Evolutionary conservation across 331 rosid genomes (phyloP), one percentile per base, ranked within the genome.

Genomic region (Pyracantha coccinea): DNA sequence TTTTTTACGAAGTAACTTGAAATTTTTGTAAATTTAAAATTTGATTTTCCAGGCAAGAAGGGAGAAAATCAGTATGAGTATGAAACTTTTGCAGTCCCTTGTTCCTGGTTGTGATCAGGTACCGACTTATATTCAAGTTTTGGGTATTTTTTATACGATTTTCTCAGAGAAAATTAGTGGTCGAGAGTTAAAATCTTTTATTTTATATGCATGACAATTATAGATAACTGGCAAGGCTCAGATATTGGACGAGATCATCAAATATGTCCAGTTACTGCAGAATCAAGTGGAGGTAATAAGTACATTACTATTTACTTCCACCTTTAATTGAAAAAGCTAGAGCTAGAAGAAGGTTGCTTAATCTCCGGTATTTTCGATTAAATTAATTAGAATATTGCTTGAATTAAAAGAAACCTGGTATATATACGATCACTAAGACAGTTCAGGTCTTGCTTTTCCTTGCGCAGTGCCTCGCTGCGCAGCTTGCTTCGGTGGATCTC

Each of bases 51-150:
- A 75, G 75, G 80, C 75, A 60, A 77, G 80, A 69, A 77, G 75
- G 2, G 80, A 64, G 71, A 60, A 60, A 47, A 77, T 77, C 31
- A 25, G 75, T 14, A 8, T 3, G 75, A 77, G 80, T 16, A 61
- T 69, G 74, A 61, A 59, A 21, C 33, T 69, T 52, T 23, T 77
- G 75, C 80, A 69, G 16, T 69, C 71, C 2, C 69, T 77, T 59
- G 80, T 77, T 69, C 75, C 76, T 59, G 80, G 80, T 21, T 77
- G 76, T 45, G 76, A 69, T 65, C 64, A 69, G 76, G 80, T 77
- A 25, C 55, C 2, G 38, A 9, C 17, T 35, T 13, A 68, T 68
- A 8, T 68, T 44, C 16, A 28, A 61, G 67, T 62, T 13, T 11
- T 24, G 14, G 4, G 35, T 16, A 8, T 15, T 35, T 28, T 61